Evolutionary conservation across 352 stramenopile genomes (phyloP).

Genomic region (Aphanomyces stellatus): DNA sequence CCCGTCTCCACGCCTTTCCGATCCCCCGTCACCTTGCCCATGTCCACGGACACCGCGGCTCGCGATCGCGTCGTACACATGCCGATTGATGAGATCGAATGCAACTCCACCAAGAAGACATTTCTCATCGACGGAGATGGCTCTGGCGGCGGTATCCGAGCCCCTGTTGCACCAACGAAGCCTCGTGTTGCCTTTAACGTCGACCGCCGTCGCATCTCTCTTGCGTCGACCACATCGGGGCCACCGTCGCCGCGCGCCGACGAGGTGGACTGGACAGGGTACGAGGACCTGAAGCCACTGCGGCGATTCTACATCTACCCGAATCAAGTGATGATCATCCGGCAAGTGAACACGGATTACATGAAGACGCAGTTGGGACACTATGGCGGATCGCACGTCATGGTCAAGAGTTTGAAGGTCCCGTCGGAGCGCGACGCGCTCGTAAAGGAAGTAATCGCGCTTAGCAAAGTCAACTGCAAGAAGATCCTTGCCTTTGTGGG

Average conservation of each 20-base stretch:
- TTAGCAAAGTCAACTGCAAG: constrained; percentile 11
- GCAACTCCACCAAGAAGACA: background rate
- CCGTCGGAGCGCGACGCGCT: background rate
- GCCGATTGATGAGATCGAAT: no score
- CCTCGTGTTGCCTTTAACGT: background rate
- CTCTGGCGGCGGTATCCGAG: background rate
- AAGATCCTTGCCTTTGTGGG: constrained; percentile 7
- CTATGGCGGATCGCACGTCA: background rate
- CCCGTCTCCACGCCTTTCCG: background rate
- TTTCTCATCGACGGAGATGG: background rate
- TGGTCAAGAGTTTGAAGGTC: constrained; percentile 16
- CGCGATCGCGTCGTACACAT: background rate
- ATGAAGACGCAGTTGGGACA: constrained; percentile 13
- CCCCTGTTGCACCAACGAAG: background rate
- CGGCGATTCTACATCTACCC: constrained; percentile 8
- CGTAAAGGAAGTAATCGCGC: constrained; percentile 13
- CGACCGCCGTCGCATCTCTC: no score
- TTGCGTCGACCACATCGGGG: background rate
- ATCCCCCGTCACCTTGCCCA: background rate
- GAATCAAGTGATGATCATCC: constrained; percentile 5
- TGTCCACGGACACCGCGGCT: background rate
- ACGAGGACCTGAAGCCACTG: constrained; percentile 1
- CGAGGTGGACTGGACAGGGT: constrained; percentile 11
- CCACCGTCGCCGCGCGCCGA: background rate
- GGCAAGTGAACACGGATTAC: constrained; percentile 8